Conservation (phyloP, 768 basidiomycete genomes). For the Mycena vitilis region DNA sequence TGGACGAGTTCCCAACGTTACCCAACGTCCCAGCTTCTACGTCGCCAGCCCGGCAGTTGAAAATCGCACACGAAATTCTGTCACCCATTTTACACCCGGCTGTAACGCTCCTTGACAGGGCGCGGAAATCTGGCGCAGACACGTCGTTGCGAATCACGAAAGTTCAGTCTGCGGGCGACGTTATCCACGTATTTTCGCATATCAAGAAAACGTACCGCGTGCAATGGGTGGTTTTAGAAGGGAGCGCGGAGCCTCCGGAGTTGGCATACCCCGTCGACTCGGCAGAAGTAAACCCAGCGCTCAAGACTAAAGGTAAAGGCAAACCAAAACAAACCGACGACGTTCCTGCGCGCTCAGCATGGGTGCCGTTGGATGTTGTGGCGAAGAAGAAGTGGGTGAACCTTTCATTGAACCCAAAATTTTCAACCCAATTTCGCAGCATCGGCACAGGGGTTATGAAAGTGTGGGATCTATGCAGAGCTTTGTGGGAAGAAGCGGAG, state of each 20-base stretch:
- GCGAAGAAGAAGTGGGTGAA: constrained; percentile 66
- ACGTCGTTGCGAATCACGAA: constrained; percentile 50
- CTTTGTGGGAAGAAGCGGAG: constrained; percentile 55
- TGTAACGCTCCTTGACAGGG: constrained; percentile 36
- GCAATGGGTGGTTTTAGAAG: constrained; percentile 76
- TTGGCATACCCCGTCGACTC: constrained; percentile 22
- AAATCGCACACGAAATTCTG: constrained; percentile 51
- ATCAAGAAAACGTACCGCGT: constrained; percentile 87
- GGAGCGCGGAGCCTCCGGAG: constrained; percentile 61
- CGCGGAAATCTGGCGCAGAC: constrained; percentile 15
- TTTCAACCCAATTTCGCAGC: constrained; percentile 50
- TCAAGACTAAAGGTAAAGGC: constrained; percentile 26
- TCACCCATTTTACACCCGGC: constrained; percentile 52
- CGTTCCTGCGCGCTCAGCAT: constrained; percentile 48
- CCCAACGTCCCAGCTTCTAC: constrained; percentile 63
- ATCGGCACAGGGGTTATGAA: constrained; percentile 82
- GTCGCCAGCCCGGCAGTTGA: constrained; percentile 45
- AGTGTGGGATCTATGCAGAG: constrained; percentile 71
- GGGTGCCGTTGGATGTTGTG: constrained; percentile 69
- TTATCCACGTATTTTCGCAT: constrained; percentile 90
- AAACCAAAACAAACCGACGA: constrained; percentile 32
- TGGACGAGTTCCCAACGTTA: constrained; percentile 87
- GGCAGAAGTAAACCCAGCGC: constrained; percentile 14
- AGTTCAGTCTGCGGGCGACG: constrained; percentile 67
- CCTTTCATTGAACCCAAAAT: constrained; percentile 30